Conservation (phyloP, 2,329 filamentous ascomycete species). For the Trichoderma sp. region DNA sequence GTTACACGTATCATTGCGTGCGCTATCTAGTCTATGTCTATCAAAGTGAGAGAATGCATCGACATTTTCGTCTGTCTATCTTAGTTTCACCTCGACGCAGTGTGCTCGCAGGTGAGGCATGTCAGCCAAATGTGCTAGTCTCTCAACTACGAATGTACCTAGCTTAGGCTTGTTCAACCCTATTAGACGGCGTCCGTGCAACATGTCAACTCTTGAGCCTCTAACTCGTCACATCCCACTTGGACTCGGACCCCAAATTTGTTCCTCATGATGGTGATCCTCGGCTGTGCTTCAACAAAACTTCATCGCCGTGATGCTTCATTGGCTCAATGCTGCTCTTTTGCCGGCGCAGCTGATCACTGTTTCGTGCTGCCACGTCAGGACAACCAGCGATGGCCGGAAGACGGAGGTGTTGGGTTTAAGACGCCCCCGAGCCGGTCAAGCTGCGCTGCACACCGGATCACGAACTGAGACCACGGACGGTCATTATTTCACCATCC, state of each 20-base stretch:
- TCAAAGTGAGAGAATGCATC: not conserved
- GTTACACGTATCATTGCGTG: conserved; percentile 12
- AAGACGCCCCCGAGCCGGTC: not conserved
- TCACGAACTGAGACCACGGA: not conserved
- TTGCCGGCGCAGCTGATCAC: conserved; percentile 21
- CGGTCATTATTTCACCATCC: not conserved
- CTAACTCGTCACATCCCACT: conserved; percentile 15
- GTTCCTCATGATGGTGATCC: conserved; percentile 17
- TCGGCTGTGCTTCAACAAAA: conserved; percentile 12
- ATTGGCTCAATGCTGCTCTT: conserved; percentile 18
- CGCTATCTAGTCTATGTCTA: not conserved
- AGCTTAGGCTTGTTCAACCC: conserved; percentile 2
- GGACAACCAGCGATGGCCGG: conserved; percentile 10
- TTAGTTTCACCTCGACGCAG: not conserved
- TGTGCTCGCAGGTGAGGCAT: not conserved
- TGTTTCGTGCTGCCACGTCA: conserved; percentile 23
- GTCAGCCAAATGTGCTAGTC: not conserved
- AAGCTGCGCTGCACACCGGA: conserved; percentile 7
- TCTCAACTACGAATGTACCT: not conserved
- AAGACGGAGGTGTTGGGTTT: not conserved
- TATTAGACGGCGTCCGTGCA: conserved; percentile 6
- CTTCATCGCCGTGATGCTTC: conserved; percentile 3
- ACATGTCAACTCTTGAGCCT: conserved; percentile 15
- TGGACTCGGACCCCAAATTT: not conserved
- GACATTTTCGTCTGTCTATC: not conserved